A percentile compares a stretch with the other conserved stretches of the same genome.
Evolutionary conservation across 1,284 basidiomycete species (phyloP).

Genomic region (Athelia psychrophila): DNA sequence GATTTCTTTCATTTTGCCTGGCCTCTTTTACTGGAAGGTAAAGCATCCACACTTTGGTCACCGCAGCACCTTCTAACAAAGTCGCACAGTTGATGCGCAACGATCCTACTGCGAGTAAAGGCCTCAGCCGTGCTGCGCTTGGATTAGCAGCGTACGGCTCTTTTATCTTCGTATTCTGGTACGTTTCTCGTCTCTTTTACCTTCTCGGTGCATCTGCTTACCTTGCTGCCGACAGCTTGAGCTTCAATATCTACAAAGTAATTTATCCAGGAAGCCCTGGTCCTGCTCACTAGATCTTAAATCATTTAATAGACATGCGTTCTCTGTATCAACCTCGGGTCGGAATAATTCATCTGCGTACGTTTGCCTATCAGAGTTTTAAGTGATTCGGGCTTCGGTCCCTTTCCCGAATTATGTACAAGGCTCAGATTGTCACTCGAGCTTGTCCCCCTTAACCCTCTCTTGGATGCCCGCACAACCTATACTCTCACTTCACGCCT

Average conservation of each 20-base stretch:
- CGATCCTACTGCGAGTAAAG: conserved; percentile 56
- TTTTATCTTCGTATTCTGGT: conserved; percentile 89
- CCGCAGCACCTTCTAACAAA: conserved; percentile 11
- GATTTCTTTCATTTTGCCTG: conserved; percentile 96
- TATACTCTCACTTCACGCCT: too few relatives aligned
- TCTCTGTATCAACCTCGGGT: too few relatives aligned
- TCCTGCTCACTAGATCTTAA: conserved; percentile 7
- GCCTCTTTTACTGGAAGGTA: conserved; percentile 82
- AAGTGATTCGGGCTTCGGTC: too few relatives aligned
- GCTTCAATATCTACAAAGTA: conserved; percentile 74
- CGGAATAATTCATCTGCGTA: too few relatives aligned
- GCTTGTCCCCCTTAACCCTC: too few relatives aligned
- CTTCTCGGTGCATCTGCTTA: conserved; percentile 3
- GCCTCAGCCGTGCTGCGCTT: conserved; percentile 61
- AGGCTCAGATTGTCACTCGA: too few relatives aligned
- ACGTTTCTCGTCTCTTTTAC: conserved; percentile 25
- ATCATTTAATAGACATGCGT: too few relatives aligned
- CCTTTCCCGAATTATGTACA: too few relatives aligned
- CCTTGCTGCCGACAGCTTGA: conserved; percentile 44
- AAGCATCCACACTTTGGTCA: conserved; percentile 11
- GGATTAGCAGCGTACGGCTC: conserved; percentile 74
- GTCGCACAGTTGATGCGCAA: conserved; percentile 66
- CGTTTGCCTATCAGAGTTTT: too few relatives aligned
- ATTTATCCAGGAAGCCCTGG: conserved; percentile 24
- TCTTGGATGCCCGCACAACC: too few relatives aligned